A percentile compares a stretch with the other conserved stretches of the same genome.
Conservation (phyloP, 768 basidiomycete genomes). For the Lepiota brunneoincarnata region DNA sequence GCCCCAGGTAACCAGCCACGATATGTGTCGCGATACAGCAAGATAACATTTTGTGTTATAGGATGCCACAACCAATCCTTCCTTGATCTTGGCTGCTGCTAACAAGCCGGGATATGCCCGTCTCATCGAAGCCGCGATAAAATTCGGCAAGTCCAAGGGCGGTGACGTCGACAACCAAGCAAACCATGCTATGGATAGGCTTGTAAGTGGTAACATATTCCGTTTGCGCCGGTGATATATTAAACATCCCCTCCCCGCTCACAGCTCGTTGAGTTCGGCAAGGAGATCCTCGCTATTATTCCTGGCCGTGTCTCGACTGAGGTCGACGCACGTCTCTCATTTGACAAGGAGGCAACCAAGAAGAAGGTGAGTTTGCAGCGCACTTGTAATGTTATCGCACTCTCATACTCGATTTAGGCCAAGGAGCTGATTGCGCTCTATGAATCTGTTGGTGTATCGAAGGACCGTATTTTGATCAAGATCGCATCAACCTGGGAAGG, state of each 20-base stretch:
- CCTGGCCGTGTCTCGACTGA: slow-evolving; percentile 99
- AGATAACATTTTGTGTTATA: slow-evolving; percentile 24
- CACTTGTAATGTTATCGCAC: slow-evolving; percentile 4
- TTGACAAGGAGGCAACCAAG: slow-evolving; percentile 92
- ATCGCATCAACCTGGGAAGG: slow-evolving; percentile 99
- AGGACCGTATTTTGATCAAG: slow-evolving; percentile 97
- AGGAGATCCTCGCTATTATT: slow-evolving; percentile 91
- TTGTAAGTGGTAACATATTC: slow-evolving; percentile 50
- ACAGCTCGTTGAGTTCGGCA: slow-evolving; percentile 96
- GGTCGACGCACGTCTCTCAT: slow-evolving; percentile 96
- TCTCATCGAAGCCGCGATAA: slow-evolving; percentile 74
- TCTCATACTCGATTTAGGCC: slow-evolving; percentile 39
- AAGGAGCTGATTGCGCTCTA: slow-evolving; percentile 92
- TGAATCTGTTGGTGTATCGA: slow-evolving; percentile 88
- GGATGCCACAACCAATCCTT: slow-evolving; percentile 99
- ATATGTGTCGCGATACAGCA: not conserved
- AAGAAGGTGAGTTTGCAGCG: slow-evolving; percentile 55
- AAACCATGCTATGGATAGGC: slow-evolving; percentile 81
- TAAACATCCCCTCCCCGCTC: not conserved
- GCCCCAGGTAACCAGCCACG: slow-evolving; percentile 60
- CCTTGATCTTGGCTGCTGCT: slow-evolving; percentile 89
- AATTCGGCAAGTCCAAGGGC: slow-evolving; percentile 78
- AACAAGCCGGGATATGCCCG: slow-evolving; percentile 84
- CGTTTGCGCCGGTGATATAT: not conserved
- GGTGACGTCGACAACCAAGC: slow-evolving; percentile 72